phyloP scores from a whole-genome alignment of 768 basidiomycete species.

The Crucibulum laeve region DNA sequence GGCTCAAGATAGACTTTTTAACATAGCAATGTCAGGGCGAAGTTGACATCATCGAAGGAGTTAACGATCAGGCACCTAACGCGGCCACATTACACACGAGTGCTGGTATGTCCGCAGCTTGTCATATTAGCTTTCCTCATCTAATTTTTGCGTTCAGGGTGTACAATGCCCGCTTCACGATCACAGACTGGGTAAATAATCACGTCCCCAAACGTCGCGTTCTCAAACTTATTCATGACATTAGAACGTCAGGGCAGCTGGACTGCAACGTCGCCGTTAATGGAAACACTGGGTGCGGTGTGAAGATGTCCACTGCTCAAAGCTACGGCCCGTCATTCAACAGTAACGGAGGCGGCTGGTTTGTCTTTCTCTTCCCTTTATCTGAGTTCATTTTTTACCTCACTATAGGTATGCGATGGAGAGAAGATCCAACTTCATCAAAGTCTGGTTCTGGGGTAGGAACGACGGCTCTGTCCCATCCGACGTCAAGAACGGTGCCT shows the following conservation, averaged over 20 bases:
- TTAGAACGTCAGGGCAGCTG: conserved; percentile 13
- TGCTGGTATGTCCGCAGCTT: conserved; percentile 38
- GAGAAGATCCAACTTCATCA: conserved; percentile 49
- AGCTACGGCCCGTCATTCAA: conserved; percentile 62
- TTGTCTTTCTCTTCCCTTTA: conserved; percentile 8
- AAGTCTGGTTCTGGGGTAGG: conserved; percentile 73
- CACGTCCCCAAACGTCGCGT: not conserved
- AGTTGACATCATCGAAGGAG: conserved; percentile 37
- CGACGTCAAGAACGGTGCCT: conserved; percentile 38
- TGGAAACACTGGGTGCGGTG: conserved; percentile 22
- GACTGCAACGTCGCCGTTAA: conserved; percentile 19
- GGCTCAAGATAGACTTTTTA: conserved; percentile 11
- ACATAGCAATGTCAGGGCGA: conserved; percentile 42
- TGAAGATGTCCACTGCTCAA: conserved; percentile 23
- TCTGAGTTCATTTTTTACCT: not conserved
- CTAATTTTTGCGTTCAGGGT: conserved; percentile 12
- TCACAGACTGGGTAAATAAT: conserved; percentile 40
- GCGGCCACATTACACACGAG: conserved; percentile 32
- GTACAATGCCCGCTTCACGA: conserved; percentile 24
- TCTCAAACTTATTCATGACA: not conserved
- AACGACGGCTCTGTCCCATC: conserved; percentile 39
- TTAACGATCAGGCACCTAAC: conserved; percentile 32
- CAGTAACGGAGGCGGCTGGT: conserved; percentile 56
- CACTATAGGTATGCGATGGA: conserved; percentile 56
- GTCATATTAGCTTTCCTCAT: conserved; percentile 32